Percentiles rank a stretch among this genome's conserved stretches.
phyloP scores from a whole-genome alignment of 2,329 filamentous ascomycete genomes.

The Penicillium sp. region DNA sequence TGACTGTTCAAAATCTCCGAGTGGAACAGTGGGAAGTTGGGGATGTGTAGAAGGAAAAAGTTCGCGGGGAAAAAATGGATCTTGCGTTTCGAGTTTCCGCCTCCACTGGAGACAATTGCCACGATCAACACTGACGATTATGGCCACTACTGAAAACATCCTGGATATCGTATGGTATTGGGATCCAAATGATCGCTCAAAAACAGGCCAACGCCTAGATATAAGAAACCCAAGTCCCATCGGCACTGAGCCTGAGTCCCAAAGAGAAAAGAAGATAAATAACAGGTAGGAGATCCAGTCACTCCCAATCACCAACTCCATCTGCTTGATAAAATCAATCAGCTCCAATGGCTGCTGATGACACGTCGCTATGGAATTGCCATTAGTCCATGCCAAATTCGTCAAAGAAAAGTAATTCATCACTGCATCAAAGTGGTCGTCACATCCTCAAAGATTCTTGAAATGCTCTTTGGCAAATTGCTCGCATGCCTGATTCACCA shows the following conservation, averaged over 20 bases:
- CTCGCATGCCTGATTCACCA: constrained; percentile 61
- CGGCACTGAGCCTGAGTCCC: constrained; percentile 6
- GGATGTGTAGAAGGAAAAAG: not conserved
- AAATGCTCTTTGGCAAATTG: constrained; percentile 98
- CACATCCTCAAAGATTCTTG: constrained; percentile 37
- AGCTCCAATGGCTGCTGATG: constrained; percentile 13
- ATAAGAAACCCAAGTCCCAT: constrained; percentile 2
- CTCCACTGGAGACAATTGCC: no score
- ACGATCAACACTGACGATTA: no score
- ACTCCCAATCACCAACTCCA: constrained; percentile 24
- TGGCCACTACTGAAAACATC: no score
- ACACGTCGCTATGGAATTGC: constrained; percentile 24
- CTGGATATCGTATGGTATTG: constrained; percentile 21
- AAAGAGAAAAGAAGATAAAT: constrained; percentile 8
- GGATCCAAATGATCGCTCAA: constrained; percentile 11
- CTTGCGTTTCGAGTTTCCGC: constrained; percentile 1
- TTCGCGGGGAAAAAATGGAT: not conserved
- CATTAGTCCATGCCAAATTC: constrained; percentile 22
- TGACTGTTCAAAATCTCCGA: no score
- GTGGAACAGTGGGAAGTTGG: not conserved
- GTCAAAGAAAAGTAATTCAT: constrained; percentile 28
- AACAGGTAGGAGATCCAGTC: no score
- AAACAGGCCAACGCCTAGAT: constrained; percentile 16
- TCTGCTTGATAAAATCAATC: constrained; percentile 20
- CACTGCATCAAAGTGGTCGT: constrained; percentile 31